A percentile compares a stretch with the other conserved stretches of the same genome.
Evolutionary conservation across 2,329 filamentous ascomycete genomes (phyloP).

Genomic region (Cladophialophora yegresii): DNA sequence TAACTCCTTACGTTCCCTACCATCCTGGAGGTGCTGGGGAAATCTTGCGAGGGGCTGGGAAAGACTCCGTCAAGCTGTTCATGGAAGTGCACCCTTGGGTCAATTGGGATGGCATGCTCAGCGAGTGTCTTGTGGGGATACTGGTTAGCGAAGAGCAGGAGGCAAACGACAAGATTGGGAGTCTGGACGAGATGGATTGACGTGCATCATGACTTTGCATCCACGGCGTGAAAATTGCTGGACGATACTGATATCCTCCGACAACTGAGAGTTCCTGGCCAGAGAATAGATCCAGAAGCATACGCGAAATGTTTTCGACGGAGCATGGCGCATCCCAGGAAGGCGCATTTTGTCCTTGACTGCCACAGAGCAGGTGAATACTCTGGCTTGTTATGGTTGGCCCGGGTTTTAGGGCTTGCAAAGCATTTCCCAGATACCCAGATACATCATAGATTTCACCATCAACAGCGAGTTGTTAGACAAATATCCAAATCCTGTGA

Average conservation of each 20-base stretch:
- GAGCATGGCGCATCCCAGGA: not conserved
- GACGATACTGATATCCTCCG: not conserved
- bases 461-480: not conserved
- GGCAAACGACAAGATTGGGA: slow-evolving; percentile 36
- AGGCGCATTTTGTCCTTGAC: not conserved
- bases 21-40: slow-evolving; percentile 77
- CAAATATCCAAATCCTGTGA: not conserved
- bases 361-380: not conserved
- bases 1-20: slow-evolving; percentile 83
- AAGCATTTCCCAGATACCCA: not conserved
- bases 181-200: slow-evolving; percentile 64
- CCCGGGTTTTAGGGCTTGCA: not conserved
- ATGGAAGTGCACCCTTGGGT: slow-evolving; percentile 68
- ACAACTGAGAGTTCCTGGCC: not conserved
- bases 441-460: not conserved
- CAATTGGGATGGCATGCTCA: slow-evolving; percentile 68
- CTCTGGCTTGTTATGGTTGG: not conserved
- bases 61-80: slow-evolving; percentile 66
- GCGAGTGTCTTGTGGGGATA: slow-evolving; percentile 63
- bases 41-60: slow-evolving; percentile 63
- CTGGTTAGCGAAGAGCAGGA: slow-evolving; percentile 58
- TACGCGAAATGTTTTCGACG: not conserved
- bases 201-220: not conserved
- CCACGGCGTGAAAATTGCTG: not conserved
- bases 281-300: not conserved